A percentile compares a stretch with the other conserved stretches of the same genome.
Conservation (phyloP, 768 basidiomycete species). For the Mycena rebaudengoi region DNA sequence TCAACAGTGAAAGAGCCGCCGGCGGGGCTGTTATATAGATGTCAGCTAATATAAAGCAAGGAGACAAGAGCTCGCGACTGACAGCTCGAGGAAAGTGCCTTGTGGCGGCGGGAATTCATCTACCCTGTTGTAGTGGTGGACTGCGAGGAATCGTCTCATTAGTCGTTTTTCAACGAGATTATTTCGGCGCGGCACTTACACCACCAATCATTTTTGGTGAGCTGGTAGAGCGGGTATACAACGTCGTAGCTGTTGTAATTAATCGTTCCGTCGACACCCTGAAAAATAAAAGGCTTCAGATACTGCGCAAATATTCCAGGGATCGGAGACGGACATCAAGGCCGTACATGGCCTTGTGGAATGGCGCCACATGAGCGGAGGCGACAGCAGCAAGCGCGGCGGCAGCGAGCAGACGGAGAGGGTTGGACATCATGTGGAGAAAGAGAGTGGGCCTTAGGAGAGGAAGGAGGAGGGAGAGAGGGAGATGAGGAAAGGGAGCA, state of each 20-base stretch:
- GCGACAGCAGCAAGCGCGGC: slow-evolving; percentile 25
- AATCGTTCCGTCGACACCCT: slow-evolving; percentile 40
- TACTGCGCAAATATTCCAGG: neutral
- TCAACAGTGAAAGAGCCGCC: slow-evolving; percentile 58
- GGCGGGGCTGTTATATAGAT: slow-evolving; percentile 45
- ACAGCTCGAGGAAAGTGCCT: slow-evolving; percentile 55
- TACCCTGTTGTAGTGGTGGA: slow-evolving; percentile 48
- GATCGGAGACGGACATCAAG: slow-evolving; percentile 44
- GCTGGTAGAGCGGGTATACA: slow-evolving; percentile 53
- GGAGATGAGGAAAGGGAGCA: neutral
- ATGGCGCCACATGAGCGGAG: slow-evolving; percentile 53
- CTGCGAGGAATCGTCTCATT: slow-evolving; percentile 29
- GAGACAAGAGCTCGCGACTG: slow-evolving; percentile 22
- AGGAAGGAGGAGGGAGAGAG: slow-evolving; percentile 12
- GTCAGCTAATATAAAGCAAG: neutral
- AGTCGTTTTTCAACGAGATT: neutral
- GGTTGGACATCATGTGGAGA: slow-evolving; percentile 13
- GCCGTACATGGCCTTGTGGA: slow-evolving; percentile 55
- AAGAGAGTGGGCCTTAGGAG: slow-evolving; percentile 20
- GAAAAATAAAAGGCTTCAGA: neutral
- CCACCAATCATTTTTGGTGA: slow-evolving; percentile 54
- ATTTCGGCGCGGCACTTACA: slow-evolving; percentile 44
- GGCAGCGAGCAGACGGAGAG: slow-evolving; percentile 17
- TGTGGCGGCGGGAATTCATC: slow-evolving; percentile 51
- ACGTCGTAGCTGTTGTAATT: slow-evolving; percentile 50